phyloP scores from a whole-genome alignment of 306 rosid species.

The Medicago arabica region DNA sequence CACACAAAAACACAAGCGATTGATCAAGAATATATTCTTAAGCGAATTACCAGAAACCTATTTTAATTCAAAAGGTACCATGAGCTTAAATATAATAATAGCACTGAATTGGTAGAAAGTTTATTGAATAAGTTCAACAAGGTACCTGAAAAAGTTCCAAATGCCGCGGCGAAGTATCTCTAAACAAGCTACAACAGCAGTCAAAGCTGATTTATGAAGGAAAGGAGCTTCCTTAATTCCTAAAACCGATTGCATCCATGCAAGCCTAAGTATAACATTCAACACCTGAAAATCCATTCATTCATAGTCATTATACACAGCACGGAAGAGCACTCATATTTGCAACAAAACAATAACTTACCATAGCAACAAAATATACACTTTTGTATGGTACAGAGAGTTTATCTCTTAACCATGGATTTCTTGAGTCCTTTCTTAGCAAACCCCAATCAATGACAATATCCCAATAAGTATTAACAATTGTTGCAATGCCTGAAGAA shows the following conservation, averaged over 20 bases:
- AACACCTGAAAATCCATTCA: conserved; percentile 55
- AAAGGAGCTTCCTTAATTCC: conserved; percentile 58
- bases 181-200: conserved; percentile 68
- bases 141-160: conserved; percentile 88
- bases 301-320: neutral
- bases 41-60: no score
- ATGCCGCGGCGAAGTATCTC: conserved; percentile 86
- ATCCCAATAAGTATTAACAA: conserved; percentile 47
- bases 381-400: conserved; percentile 56
- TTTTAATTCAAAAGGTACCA: no score
- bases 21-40: no score
- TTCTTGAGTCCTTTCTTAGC: conserved; percentile 36
- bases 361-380: conserved; percentile 76
- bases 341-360: conserved; percentile 27
- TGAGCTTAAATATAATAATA: no score
- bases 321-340: neutral
- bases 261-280: conserved; percentile 71
- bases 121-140: neutral
- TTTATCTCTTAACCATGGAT: conserved; percentile 70
- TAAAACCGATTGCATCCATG: conserved; percentile 76
- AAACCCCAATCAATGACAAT: conserved; percentile 46
- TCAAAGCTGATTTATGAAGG: conserved; percentile 62
- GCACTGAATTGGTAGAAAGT: no score
- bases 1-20: no score
- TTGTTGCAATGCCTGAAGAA: conserved; percentile 37